A percentile compares a stretch with the other conserved stretches of the same genome.
Conservation (phyloP, 768 basidiomycete species). For the Suillus occidentalis region DNA sequence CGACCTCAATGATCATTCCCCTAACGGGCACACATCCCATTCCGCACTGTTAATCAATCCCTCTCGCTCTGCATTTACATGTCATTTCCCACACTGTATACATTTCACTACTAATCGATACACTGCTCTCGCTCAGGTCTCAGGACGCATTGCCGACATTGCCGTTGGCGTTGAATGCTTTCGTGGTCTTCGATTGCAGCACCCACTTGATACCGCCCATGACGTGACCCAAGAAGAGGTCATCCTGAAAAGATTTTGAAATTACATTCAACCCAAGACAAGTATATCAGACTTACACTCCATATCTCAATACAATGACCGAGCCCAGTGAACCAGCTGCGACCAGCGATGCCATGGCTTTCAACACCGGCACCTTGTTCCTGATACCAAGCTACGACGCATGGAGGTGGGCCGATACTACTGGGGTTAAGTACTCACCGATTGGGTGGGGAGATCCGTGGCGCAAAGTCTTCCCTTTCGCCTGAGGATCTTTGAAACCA, state of each 20-base stretch:
- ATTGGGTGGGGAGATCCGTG: conserved; percentile 79
- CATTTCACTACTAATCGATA: conserved; percentile 25
- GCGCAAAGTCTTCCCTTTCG: conserved; percentile 43
- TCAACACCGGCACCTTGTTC: conserved; percentile 68
- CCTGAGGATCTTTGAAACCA: conserved; percentile 21
- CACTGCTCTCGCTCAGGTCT: conserved; percentile 7
- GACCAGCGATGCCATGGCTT: conserved; percentile 50
- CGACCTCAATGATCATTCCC: conserved; percentile 48
- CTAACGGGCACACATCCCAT: conserved; percentile 12
- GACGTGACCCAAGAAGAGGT: conserved; percentile 69
- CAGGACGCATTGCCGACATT: conserved; percentile 52
- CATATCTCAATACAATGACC: conserved; percentile 81
- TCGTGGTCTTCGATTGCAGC: conserved; percentile 68
- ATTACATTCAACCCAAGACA: background rate
- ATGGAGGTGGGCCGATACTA: conserved; percentile 7
- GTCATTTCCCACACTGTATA: conserved; percentile 25
- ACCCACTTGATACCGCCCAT: conserved; percentile 75
- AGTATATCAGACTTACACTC: conserved; percentile 47
- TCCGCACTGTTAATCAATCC: conserved; percentile 16
- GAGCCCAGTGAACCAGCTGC: conserved; percentile 83
- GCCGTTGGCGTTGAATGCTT: conserved; percentile 59
- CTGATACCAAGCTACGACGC: conserved; percentile 74
- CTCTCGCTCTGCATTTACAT: conserved; percentile 25
- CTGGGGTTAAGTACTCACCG: conserved; percentile 40
- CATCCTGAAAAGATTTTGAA: conserved; percentile 44